Evolutionary conservation across 305 asterid species (phyloP).

Genomic region (Rubia tinctorum): DNA sequence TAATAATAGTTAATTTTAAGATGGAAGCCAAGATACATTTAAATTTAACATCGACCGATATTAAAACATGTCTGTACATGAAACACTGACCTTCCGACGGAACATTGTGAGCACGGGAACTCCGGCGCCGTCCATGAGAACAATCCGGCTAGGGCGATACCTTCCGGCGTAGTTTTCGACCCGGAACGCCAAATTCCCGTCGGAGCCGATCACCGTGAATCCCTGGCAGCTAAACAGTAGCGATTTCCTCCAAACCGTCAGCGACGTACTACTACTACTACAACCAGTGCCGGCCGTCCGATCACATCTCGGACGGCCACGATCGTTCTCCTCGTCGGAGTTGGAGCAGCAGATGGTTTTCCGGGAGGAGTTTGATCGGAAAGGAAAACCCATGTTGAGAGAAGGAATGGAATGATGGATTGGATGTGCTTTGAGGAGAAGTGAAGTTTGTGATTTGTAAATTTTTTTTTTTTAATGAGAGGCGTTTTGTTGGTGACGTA

Average conservation of each 20-base stretch:
- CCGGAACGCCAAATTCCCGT: constrained; percentile 58
- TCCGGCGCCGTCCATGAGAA: constrained; percentile 46
- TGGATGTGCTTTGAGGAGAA: not conserved
- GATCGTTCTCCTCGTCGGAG: constrained; percentile 22
- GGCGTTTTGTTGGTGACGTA: not conserved
- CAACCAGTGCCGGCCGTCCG: not conserved
- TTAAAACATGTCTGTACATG: not conserved
- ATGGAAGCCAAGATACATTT: no score
- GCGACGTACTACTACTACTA: constrained; percentile 21
- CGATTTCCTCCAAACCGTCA: constrained; percentile 88
- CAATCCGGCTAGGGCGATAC: constrained; percentile 25
- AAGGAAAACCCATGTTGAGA: constrained; percentile 34
- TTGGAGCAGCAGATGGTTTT: constrained; percentile 32
- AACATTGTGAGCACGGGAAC: constrained; percentile 57
- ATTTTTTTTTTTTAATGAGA: not conserved
- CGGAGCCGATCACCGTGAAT: constrained; percentile 63
- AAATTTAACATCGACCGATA: no score
- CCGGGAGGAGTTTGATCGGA: constrained; percentile 28
- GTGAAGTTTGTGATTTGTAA: not conserved
- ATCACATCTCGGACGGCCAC: constrained; percentile 4
- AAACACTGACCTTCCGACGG: constrained; percentile 36
- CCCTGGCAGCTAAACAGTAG: constrained; percentile 63
- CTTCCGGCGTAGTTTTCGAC: constrained; percentile 60
- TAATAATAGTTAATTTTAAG: no score
- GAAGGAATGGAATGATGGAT: not conserved